Evolutionary conservation across 140 eudicot genomes (phyloP).

Genomic region (Ambrosia hybrid): DNA sequence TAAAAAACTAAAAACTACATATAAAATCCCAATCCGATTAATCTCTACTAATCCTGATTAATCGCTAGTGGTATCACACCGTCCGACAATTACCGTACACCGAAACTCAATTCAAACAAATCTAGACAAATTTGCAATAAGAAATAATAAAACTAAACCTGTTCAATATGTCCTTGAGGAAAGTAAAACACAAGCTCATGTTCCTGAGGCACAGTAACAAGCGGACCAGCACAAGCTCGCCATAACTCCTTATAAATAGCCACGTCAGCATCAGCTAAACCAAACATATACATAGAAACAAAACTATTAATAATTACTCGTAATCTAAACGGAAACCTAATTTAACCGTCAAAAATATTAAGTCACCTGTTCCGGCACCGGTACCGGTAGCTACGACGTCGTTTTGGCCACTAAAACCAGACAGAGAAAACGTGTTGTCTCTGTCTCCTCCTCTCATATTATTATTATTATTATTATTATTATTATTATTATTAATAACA

Average conservation of each 20-base stretch:
- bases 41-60: too few species aligned
- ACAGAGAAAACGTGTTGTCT: constrained; percentile 35
- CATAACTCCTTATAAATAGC: constrained; percentile 97
- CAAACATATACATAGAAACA: background rate
- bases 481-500: constrained; percentile 24
- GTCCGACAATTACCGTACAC: background rate
- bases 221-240: constrained; percentile 99
- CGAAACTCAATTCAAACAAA: constrained; percentile 6
- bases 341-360: background rate
- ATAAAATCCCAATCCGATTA: too few species aligned
- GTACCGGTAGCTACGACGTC: constrained; percentile 33
- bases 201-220: constrained; percentile 87
- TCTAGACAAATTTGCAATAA: background rate
- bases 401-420: constrained; percentile 16
- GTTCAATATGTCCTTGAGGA: constrained; percentile 99
- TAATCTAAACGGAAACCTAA: background rate
- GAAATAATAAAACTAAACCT: constrained; percentile 45
- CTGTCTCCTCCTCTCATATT: constrained; percentile 22
- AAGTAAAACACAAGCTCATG: constrained; percentile 81
- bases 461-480: too few species aligned
- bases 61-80: too few species aligned
- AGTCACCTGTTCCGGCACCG: constrained; percentile 59
- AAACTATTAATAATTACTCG: background rate
- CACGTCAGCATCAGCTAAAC: constrained; percentile 66
- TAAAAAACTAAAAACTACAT: too few species aligned